phyloP scores from a whole-genome alignment of 345 rosid genomes.

The Excoecaria cochinchinensis region DNA sequence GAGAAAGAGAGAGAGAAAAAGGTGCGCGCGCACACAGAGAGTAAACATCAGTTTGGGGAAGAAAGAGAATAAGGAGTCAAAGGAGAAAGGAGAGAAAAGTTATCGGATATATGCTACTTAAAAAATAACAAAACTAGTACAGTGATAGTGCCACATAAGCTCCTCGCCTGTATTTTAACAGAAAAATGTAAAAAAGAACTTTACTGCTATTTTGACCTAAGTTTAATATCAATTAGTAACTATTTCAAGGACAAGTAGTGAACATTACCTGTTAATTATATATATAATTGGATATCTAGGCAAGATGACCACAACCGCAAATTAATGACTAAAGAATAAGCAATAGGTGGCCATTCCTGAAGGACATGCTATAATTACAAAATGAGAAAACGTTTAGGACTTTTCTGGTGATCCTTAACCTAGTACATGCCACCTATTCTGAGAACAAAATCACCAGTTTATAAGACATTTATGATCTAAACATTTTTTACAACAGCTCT shows the following conservation, averaged over 20 bases:
- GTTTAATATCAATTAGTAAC: too few relatives aligned
- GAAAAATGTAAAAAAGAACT: too few relatives aligned
- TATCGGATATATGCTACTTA: too few relatives aligned
- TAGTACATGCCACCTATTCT: neutral
- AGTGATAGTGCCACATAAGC: too few relatives aligned
- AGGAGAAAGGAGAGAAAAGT: too few relatives aligned
- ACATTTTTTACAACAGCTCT: neutral
- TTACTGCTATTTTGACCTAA: too few relatives aligned
- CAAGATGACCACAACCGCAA: neutral
- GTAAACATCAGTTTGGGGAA: neutral
- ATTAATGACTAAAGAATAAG: neutral
- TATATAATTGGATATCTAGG: neutral
- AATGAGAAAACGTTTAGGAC: neutral
- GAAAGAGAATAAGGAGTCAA: neutral
- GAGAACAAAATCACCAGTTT: conserved; percentile 4
- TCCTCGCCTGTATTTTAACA: too few relatives aligned
- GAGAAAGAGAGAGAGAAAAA: neutral
- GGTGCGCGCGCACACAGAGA: neutral
- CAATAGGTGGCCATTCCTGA: neutral
- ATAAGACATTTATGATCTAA: neutral
- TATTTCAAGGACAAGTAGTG: too few relatives aligned
- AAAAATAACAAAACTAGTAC: too few relatives aligned
- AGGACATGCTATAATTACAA: neutral
- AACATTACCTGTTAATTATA: neutral
- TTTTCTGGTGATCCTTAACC: neutral